A percentile compares a stretch with the other conserved stretches of the same genome.
Evolutionary conservation across 2,329 filamentous ascomycete species (phyloP).

Genomic region (Podosphaera fusca): DNA sequence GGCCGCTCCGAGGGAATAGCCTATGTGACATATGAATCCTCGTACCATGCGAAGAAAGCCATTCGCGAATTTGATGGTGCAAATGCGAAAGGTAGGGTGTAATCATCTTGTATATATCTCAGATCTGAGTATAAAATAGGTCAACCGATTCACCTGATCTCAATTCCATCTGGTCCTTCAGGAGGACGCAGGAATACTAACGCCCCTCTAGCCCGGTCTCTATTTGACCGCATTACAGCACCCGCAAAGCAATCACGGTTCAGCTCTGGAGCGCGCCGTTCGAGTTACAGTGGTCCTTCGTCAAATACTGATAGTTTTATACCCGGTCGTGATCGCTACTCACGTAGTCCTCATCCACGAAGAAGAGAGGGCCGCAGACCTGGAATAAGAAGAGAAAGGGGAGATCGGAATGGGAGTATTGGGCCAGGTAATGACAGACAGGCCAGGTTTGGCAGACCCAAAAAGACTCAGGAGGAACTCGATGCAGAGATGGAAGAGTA

Average conservation of each 20-base stretch:
- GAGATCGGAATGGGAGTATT: conserved; percentile 20
- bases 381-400: conserved; percentile 18
- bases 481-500: conserved; percentile 97
- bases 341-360: conserved; percentile 33
- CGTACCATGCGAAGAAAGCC: conserved; percentile 49
- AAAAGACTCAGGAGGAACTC: conserved; percentile 77
- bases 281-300: conserved; percentile 15
- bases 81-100: conserved; percentile 50
- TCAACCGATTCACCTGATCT: conserved; percentile 54
- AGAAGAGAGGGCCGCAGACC: conserved; percentile 28
- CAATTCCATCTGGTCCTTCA: conserved; percentile 31
- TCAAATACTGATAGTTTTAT: conserved; percentile 17
- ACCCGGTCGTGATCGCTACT: conserved; percentile 16
- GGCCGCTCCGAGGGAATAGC: conserved; percentile 72
- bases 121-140: conserved; percentile 21
- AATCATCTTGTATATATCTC: not conserved
- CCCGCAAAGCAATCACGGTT: conserved; percentile 23
- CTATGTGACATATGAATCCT: conserved; percentile 54
- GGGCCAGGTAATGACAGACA: conserved; percentile 20
- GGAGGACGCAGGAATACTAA: conserved; percentile 25
- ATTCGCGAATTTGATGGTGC: conserved; percentile 68
- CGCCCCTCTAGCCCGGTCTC: conserved; percentile 28
- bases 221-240: conserved; percentile 35
- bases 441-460: conserved; percentile 29
- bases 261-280: conserved; percentile 30